These are phyloP conservation scores for Talaromyces pinophilus DNA, from an alignment of 2,329 filamentous ascomycete genomes.

Conservation along the genomic window DNA sequence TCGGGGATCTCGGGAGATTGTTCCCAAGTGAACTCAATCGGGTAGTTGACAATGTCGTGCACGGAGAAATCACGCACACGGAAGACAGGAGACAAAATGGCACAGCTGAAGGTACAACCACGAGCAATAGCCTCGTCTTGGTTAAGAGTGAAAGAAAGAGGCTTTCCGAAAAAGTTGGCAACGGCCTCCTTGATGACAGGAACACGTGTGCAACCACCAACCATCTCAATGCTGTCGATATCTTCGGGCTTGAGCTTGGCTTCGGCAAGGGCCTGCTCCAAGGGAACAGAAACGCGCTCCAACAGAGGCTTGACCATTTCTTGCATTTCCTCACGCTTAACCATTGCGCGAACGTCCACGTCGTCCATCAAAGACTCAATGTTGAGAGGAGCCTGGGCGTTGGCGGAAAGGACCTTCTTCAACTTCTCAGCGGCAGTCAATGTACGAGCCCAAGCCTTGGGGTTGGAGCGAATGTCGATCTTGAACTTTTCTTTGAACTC, in stretches of 20 bases:
- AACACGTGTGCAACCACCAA: conserved; percentile 92
- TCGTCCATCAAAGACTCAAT: conserved; percentile 99
- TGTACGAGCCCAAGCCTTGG: conserved; percentile 85
- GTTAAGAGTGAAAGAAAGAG: conserved; percentile 93
- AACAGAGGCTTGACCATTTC: conserved; percentile 84
- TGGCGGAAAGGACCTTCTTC: conserved; percentile 97
- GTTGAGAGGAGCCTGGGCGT: conserved; percentile 87
- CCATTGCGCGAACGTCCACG: conserved; percentile 81
- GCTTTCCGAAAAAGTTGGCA: conserved; percentile 87
- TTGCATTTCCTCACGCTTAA: conserved; percentile 94
- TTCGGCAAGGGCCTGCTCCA: conserved; percentile 92
- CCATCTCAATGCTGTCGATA: conserved; percentile 89
- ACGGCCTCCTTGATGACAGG: conserved; percentile 89
- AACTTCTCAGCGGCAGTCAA: conserved; percentile 89
- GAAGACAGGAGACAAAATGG: conserved; percentile 96
- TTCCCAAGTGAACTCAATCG: conserved; percentile 98
- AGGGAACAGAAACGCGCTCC: conserved; percentile 67
- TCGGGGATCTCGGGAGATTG: conserved; percentile 97
- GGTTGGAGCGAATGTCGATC: conserved; percentile 88
- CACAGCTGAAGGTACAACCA: conserved; percentile 95
- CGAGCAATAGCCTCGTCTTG: conserved; percentile 96
- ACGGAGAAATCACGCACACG: conserved; percentile 97
- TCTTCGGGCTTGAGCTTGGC: conserved; percentile 88
- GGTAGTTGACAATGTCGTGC: conserved; percentile 96
- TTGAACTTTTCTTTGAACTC: conserved; percentile 99